Conservation (phyloP, 192 early-diverging fungal species). For the Podila verticillata region DNA sequence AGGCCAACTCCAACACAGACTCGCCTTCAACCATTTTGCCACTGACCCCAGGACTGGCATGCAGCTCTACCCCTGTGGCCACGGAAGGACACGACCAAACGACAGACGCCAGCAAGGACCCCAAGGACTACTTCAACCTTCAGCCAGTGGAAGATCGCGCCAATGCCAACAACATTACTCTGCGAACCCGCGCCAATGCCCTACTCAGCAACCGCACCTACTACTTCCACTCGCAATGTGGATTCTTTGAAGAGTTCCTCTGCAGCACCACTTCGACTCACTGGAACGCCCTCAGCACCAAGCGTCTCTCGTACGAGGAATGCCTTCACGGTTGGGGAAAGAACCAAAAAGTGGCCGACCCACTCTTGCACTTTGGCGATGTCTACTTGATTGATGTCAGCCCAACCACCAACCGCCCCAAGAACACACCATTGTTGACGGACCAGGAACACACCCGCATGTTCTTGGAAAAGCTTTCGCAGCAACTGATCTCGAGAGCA, state of each 20-base stretch:
- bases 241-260: constrained; percentile 45
- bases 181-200: constrained; percentile 39
- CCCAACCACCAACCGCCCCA: constrained; percentile 29
- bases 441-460: constrained; percentile 38
- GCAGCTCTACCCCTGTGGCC: constrained; percentile 33
- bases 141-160: constrained; percentile 44
- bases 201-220: constrained; percentile 46
- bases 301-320: constrained; percentile 31
- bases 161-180: constrained; percentile 50
- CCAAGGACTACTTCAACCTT: constrained; percentile 41
- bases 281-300: constrained; percentile 26
- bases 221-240: constrained; percentile 47
- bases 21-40: constrained; percentile 27
- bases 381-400: constrained; percentile 47
- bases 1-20: constrained; percentile 5
- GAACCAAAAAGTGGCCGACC: constrained; percentile 8
- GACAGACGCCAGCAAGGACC: constrained; percentile 12
- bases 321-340: constrained; percentile 32
- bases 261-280: constrained; percentile 28
- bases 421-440: constrained; percentile 8
- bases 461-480: constrained; percentile 31
- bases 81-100: constrained; percentile 4
- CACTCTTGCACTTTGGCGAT: constrained; percentile 31
- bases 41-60: constrained; percentile 39
- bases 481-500: constrained; percentile 21